Evolutionary conservation across 2,329 filamentous ascomycete species (phyloP), one percentile per base, ranked within the genome.

Genomic region (Penicillium freii): DNA sequence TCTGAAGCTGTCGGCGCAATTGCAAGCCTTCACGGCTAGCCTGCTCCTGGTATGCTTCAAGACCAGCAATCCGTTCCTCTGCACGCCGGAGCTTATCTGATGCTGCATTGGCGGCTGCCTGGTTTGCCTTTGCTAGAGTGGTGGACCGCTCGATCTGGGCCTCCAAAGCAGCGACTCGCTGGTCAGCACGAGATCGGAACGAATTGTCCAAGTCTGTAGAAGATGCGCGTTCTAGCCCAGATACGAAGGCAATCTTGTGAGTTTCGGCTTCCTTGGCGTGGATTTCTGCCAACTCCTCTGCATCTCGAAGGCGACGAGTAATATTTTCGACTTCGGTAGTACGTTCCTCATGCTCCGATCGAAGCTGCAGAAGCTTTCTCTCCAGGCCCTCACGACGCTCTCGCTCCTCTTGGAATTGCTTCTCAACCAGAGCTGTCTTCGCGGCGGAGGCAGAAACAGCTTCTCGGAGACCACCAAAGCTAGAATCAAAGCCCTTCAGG

Each of bases 11-110:
- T 71, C 94, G 88, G 54, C 94, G 87, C 63, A 97, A 91, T 36
- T 87, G 86, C 54, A 99, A 86, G 48, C 92, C 92, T 74, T 99
- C 95, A 44, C 94, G 86, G 74, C 92, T 97, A 4, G 92, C 89
- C 75, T 99, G 94, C 71, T 99, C 94, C 76, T 99, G 94, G 73
- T 97, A 97, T 29, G 92, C 91, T 74, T 99, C 94, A 4, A 99
- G 83, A 7, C 94, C 94, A 5, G 94, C 95, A 72, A 99, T 97
- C 42, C 94, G 87, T 78, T 97, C 95, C 76, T 99, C 95, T 4
- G 94, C 94, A 57, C 89, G 89, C 52, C 94, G 89, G 52, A 99
- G 81, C 72, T 92, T 95, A 70, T 97, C 92, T 0, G 91, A 89
- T 3, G 92, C 92, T 27, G 82, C 78, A 72, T 99, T 91, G 1